phyloP scores from a whole-genome alignment of 2,329 filamentous ascomycete genomes.

The Cladosporium colombiae region DNA sequence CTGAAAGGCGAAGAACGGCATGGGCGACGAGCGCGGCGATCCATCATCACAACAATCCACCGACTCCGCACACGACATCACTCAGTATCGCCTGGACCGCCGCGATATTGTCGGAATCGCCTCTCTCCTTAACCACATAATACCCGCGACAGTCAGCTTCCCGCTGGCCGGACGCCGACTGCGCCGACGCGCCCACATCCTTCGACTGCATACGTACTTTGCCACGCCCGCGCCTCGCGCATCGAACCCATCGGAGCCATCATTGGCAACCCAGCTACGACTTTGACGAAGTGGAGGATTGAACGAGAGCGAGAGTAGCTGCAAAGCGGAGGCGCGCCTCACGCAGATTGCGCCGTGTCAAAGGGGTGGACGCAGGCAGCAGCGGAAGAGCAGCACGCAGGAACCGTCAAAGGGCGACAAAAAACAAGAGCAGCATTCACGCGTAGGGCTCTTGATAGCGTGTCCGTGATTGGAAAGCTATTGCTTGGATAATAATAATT shows the following conservation, averaged over 20 bases:
- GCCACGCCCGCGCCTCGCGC: conserved; percentile 31
- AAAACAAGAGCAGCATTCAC: neutral
- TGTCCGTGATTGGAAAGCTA: neutral
- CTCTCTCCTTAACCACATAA: conserved; percentile 19
- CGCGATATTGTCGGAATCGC: conserved; percentile 32
- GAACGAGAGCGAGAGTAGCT: conserved; percentile 21
- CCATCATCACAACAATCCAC: conserved; percentile 23
- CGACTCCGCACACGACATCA: conserved; percentile 21
- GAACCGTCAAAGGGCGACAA: neutral
- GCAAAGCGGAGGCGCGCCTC: conserved; percentile 34
- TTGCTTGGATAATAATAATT: conserved; percentile 17
- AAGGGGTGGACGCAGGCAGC: conserved; percentile 31
- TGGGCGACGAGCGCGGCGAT: neutral
- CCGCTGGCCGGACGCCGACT: conserved; percentile 37
- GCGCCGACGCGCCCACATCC: conserved; percentile 23
- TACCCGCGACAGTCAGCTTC: conserved; percentile 21
- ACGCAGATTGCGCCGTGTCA: conserved; percentile 34
- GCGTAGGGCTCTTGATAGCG: neutral
- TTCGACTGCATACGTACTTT: conserved; percentile 14
- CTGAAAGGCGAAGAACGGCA: conserved; percentile 5
- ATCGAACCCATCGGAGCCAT: conserved; percentile 29
- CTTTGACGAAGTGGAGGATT: conserved; percentile 23
- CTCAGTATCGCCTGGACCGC: conserved; percentile 34
- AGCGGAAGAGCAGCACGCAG: conserved; percentile 19
- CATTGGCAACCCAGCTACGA: conserved; percentile 19